phyloP scores from a whole-genome alignment of 441 rosid species.

The Adansonia rubrostipa region DNA sequence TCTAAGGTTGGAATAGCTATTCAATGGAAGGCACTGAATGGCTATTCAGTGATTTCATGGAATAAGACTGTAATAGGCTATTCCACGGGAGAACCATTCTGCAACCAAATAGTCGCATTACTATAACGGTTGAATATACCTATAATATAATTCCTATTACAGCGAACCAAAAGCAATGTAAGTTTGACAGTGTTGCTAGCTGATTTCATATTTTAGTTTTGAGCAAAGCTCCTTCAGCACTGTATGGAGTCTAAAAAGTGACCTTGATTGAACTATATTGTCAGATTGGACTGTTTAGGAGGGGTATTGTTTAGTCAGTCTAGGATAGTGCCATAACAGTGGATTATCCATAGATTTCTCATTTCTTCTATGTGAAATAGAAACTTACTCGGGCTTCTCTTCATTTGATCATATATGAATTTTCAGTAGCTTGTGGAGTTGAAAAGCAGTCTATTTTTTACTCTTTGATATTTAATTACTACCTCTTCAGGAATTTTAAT shows the following conservation, averaged over 20 bases:
- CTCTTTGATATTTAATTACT: background rate
- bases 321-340: background rate
- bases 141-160: too few species aligned
- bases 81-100: too few species aligned
- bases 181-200: background rate
- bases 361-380: background rate
- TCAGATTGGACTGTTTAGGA: background rate
- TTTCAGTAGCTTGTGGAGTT: slow-evolving; percentile 1
- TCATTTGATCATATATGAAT: background rate
- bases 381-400: background rate
- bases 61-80: too few species aligned
- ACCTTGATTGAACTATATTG: background rate
- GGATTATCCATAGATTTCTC: background rate
- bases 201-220: background rate
- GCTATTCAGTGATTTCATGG: too few species aligned
- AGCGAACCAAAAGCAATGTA: too few species aligned
- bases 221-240: background rate
- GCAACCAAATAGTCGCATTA: too few species aligned
- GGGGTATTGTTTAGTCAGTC: background rate
- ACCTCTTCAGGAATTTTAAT: background rate
- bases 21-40: too few species aligned
- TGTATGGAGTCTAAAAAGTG: slow-evolving; percentile 1
- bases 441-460: background rate
- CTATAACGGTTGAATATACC: too few species aligned
- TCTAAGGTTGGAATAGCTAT: too few species aligned